Evolutionary conservation across 2,329 filamentous ascomycete species (phyloP).

Genomic region (Diaporthe humulicola): DNA sequence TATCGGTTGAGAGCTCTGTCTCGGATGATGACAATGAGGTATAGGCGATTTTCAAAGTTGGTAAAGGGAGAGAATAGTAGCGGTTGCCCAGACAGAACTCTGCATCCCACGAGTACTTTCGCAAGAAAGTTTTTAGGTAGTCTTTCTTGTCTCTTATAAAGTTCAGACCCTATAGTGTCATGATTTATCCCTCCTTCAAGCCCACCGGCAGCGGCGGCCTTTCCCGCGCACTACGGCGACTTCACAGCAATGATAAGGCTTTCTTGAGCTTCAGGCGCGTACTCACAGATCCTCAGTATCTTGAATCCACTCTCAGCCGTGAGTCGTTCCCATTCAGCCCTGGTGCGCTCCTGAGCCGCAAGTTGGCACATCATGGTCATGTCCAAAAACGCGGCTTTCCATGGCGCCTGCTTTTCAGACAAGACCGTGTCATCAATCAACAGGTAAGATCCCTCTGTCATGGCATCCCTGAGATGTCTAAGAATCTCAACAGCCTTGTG

Average conservation of each 20-base stretch:
- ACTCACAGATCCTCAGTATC: neutral
- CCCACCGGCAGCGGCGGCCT: too few species aligned
- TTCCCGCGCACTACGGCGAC: neutral
- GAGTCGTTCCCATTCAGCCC: conserved; percentile 2
- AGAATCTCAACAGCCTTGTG: conserved; percentile 11
- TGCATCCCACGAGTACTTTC: too few species aligned
- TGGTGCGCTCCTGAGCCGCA: conserved; percentile 4
- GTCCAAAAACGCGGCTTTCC: conserved; percentile 10
- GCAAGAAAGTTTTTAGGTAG: too few species aligned
- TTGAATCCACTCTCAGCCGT: conserved; percentile 1
- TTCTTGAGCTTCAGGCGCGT: conserved; percentile 2
- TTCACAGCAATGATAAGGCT: conserved; percentile 18
- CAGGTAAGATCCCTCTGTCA: neutral
- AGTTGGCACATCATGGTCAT: conserved; percentile 16
- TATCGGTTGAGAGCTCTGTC: too few species aligned
- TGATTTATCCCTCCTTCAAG: too few species aligned
- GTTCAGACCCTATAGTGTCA: too few species aligned
- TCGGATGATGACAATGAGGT: too few species aligned
- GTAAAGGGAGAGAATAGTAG: too few species aligned
- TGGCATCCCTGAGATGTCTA: conserved; percentile 1
- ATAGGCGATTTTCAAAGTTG: too few species aligned
- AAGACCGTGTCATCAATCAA: conserved; percentile 13
- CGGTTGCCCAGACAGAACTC: too few species aligned
- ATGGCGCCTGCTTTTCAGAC: conserved; percentile 11
- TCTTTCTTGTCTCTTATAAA: too few species aligned